Evolutionary conservation across 352 stramenopile species (phyloP).

Genomic region (Blastocystis sp.): DNA sequence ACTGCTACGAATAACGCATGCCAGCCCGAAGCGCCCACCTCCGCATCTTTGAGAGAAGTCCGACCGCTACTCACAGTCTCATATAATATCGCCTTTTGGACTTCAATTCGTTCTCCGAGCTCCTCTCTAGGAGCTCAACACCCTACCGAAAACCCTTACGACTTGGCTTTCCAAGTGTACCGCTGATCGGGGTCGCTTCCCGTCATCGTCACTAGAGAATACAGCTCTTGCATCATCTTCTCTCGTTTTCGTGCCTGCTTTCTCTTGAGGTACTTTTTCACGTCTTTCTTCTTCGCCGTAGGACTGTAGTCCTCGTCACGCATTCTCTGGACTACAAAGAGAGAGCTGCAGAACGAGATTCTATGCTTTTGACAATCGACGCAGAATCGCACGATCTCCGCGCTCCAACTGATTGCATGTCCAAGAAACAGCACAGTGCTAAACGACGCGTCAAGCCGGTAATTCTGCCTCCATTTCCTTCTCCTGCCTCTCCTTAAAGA

Average conservation of each 20-base stretch:
- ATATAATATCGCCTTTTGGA: slow-evolving; percentile 28
- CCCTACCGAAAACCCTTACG: background rate
- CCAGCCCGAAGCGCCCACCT: background rate
- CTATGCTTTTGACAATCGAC: background rate
- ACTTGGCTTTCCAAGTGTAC: slow-evolving; percentile 49
- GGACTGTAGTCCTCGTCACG: background rate
- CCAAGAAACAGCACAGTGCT: slow-evolving; percentile 45
- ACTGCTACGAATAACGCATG: background rate
- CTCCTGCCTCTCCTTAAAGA: slow-evolving; percentile 60
- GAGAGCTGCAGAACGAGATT: background rate
- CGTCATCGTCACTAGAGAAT: background rate
- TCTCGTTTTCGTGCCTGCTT: background rate
- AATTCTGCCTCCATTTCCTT: slow-evolving; percentile 17
- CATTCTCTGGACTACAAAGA: no score
- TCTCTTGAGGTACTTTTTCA: background rate
- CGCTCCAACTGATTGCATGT: background rate
- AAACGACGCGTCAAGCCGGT: background rate
- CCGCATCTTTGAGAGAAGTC: background rate
- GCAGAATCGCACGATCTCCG: slow-evolving; percentile 17
- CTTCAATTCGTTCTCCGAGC: slow-evolving; percentile 51
- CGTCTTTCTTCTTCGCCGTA: background rate
- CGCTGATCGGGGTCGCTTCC: slow-evolving; percentile 6
- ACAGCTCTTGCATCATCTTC: background rate
- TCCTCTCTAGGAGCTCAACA: slow-evolving; percentile 15
- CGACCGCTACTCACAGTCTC: slow-evolving; percentile 20